A percentile compares a stretch with the other conserved stretches of the same genome.
phyloP scores from a whole-genome alignment of 164 flowering plant species.

The Amborella trichopoda region DNA sequence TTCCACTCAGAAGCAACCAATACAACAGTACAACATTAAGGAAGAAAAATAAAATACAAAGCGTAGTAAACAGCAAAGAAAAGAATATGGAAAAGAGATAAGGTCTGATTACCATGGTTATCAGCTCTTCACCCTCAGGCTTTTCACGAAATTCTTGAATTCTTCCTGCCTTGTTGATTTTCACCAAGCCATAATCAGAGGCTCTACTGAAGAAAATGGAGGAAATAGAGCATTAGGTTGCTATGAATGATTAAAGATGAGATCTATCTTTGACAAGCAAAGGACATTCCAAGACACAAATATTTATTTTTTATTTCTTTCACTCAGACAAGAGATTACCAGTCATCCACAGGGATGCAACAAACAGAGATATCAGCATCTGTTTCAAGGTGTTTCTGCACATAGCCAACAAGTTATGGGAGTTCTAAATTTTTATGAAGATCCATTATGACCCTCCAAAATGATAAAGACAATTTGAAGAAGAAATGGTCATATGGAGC shows the following conservation, averaged over 20 bases:
- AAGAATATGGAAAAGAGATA: not conserved
- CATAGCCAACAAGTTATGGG: not conserved
- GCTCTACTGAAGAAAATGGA: constrained; percentile 54
- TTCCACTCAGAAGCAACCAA: no score
- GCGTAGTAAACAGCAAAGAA: no score
- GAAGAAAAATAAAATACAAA: no score
- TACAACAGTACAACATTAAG: no score
- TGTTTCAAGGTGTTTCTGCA: constrained; percentile 70
- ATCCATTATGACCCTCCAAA: no score
- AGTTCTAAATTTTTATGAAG: no score
- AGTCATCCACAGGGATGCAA: constrained; percentile 64
- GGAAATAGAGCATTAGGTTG: no score
- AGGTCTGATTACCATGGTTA: constrained; percentile 50
- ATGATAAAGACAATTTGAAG: not conserved
- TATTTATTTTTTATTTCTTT: no score
- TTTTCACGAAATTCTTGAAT: constrained; percentile 62
- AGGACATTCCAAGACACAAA: no score
- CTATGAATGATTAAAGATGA: no score
- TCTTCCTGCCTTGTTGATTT: constrained; percentile 58
- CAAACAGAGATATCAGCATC: constrained; percentile 80
- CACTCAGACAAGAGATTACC: no score
- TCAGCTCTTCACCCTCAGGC: constrained; percentile 57
- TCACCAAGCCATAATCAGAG: constrained; percentile 81
- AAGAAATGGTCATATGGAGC: not conserved
- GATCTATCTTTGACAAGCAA: no score